Evolutionary conservation across 768 basidiomycete genomes (phyloP).

Genomic region (Tylopilus sp.): DNA sequence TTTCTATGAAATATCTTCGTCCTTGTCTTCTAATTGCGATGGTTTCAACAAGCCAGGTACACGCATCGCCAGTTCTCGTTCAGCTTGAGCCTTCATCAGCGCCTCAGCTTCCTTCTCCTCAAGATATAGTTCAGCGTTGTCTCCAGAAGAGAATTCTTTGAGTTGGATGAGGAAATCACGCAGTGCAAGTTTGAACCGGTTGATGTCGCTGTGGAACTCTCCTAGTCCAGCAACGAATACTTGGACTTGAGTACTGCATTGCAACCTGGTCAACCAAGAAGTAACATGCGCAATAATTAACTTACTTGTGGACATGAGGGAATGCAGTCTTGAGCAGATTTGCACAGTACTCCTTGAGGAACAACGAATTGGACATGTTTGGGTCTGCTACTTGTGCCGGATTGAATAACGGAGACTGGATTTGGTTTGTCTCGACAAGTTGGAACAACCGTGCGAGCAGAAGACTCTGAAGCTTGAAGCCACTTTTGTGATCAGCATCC

Average conservation of each 20-base stretch:
- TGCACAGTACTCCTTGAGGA: slow-evolving; percentile 82
- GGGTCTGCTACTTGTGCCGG: slow-evolving; percentile 67
- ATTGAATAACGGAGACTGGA: slow-evolving; percentile 84
- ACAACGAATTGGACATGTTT: slow-evolving; percentile 70
- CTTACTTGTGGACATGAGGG: slow-evolving; percentile 86
- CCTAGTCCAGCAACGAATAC: slow-evolving; percentile 64
- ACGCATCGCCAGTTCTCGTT: slow-evolving; percentile 84
- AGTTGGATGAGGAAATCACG: slow-evolving; percentile 98
- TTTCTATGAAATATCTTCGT: slow-evolving; percentile 63
- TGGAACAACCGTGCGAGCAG: slow-evolving; percentile 94
- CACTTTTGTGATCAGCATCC: slow-evolving; percentile 98
- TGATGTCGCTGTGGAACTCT: slow-evolving; percentile 75
- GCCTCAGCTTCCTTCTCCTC: slow-evolving; percentile 93
- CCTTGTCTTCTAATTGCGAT: slow-evolving; percentile 90
- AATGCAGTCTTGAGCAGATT: slow-evolving; percentile 86
- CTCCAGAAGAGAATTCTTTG: slow-evolving; percentile 92
- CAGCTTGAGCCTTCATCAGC: slow-evolving; percentile 72
- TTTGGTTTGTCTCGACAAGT: slow-evolving; percentile 76
- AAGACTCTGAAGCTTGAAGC: slow-evolving; percentile 92
- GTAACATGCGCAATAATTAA: slow-evolving; percentile 8
- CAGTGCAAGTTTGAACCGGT: slow-evolving; percentile 88
- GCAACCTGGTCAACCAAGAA: slow-evolving; percentile 6
- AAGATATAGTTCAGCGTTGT: slow-evolving; percentile 87
- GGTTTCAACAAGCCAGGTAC: slow-evolving; percentile 99
- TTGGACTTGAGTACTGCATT: slow-evolving; percentile 61